Evolutionary conservation across 306 rosid species (phyloP).

Genomic region (Trichosanthes cucumerina): DNA sequence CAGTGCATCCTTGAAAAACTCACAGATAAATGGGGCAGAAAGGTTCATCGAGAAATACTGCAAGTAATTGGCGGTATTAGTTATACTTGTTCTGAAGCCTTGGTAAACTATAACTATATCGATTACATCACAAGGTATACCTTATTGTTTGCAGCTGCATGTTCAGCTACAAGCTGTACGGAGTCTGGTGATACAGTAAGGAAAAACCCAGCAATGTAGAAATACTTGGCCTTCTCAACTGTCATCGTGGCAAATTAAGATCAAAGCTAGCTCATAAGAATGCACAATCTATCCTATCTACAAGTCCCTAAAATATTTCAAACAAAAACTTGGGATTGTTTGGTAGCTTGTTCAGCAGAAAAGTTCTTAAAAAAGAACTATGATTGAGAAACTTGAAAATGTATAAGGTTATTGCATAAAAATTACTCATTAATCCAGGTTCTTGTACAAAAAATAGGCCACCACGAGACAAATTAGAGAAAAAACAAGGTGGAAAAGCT

Average conservation of each 20-base stretch:
- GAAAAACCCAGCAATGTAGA: slow-evolving; percentile 93
- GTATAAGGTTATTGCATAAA: neutral
- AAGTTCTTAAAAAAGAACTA: neutral
- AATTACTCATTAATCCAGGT: neutral
- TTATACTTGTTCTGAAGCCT: neutral
- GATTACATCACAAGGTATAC: slow-evolving; percentile 18
- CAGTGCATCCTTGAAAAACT: slow-evolving; percentile 83
- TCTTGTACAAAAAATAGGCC: neutral
- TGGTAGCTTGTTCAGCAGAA: neutral
- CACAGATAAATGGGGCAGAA: slow-evolving; percentile 95
- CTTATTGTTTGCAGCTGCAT: slow-evolving; percentile 79
- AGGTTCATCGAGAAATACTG: slow-evolving; percentile 87
- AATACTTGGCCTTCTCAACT: slow-evolving; percentile 92
- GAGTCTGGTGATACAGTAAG: slow-evolving; percentile 94
- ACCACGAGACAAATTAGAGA: neutral
- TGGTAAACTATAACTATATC: neutral
- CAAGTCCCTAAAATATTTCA: neutral
- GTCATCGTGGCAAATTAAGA: slow-evolving; percentile 6
- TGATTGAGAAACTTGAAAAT: neutral
- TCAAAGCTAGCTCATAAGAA: neutral
- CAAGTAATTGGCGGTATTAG: slow-evolving; percentile 8
- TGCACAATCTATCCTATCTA: neutral
- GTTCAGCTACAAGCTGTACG: slow-evolving; percentile 80
- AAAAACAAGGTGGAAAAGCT: neutral
- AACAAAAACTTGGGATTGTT: neutral